A percentile compares a stretch with the other conserved stretches of the same genome.
These are phyloP conservation scores for Pseudotulostoma volvatum DNA, from an alignment of 495 filamentous ascomycete genomes.

Conservation along the genomic window DNA sequence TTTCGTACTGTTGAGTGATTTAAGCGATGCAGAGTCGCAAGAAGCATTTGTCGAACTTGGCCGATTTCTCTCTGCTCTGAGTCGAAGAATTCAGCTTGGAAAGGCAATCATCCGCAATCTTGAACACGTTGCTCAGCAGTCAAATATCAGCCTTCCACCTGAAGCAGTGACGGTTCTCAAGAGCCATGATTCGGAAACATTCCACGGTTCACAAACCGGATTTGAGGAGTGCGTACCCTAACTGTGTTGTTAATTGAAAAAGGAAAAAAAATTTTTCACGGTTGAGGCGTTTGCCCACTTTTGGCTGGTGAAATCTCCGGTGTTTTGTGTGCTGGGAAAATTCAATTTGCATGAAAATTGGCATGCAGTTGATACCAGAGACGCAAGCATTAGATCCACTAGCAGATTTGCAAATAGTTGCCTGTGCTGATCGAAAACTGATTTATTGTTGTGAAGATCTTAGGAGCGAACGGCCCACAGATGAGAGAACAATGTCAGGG, in stretches of 20 bases:
- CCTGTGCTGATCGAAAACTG: neutral
- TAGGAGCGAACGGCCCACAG: neutral
- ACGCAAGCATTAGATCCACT: neutral
- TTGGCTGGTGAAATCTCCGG: too few species aligned
- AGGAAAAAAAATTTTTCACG: neutral
- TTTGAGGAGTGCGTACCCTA: neutral
- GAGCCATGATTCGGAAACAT: neutral
- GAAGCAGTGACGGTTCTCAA: conserved; percentile 8
- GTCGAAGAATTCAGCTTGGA: conserved; percentile 15
- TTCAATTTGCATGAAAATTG: neutral
- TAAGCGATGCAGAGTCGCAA: conserved; percentile 12
- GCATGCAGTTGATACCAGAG: neutral
- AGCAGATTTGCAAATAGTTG: neutral
- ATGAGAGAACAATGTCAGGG: neutral
- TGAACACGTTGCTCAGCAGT: conserved; percentile 16
- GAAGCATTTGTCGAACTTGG: conserved; percentile 17
- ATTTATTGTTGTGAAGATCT: neutral
- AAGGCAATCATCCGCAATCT: conserved; percentile 21
- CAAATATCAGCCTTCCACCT: conserved; percentile 12
- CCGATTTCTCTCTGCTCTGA: conserved; percentile 11
- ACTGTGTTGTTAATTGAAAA: neutral
- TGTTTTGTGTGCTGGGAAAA: neutral
- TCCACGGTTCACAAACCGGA: neutral
- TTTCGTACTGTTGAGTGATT: conserved; percentile 15
- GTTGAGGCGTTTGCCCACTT: too few species aligned